These are phyloP conservation scores for Pseudogymnoascus sp. DNA, from an alignment of 2,329 filamentous ascomycete genomes.

Conservation along the genomic window DNA sequence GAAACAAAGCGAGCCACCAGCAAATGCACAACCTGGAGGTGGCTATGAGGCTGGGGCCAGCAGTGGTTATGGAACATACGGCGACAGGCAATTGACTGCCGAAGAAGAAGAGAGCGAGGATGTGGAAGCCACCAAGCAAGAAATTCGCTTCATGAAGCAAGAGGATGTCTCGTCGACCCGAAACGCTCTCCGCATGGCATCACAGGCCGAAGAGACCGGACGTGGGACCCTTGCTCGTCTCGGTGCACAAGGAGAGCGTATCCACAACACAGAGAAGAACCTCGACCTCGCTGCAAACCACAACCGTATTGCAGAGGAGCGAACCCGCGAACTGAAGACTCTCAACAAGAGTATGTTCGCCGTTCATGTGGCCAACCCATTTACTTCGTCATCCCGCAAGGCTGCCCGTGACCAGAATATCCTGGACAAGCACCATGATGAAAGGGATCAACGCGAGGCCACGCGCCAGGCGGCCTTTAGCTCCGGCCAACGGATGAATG, in stretches of 20 bases:
- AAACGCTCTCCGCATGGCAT: conserved; percentile 59
- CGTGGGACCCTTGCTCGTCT: conserved; percentile 64
- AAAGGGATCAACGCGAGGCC: conserved; percentile 56
- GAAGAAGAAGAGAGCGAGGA: conserved; percentile 67
- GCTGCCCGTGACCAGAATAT: conserved; percentile 58
- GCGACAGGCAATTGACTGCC: conserved; percentile 69
- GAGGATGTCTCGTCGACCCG: conserved; percentile 65
- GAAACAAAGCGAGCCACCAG: conserved; percentile 18
- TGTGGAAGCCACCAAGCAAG: conserved; percentile 60
- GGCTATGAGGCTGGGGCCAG: conserved; percentile 22
- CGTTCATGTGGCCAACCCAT: conserved; percentile 66
- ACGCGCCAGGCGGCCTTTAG: conserved; percentile 47
- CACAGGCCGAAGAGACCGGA: conserved; percentile 62
- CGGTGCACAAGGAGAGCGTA: conserved; percentile 67
- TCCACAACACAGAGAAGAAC: conserved; percentile 75
- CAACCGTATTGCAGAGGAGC: conserved; percentile 67
- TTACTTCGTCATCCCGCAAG: conserved; percentile 60
- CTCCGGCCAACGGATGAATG: conserved; percentile 46
- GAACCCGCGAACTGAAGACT: conserved; percentile 72
- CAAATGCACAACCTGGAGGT: conserved; percentile 21
- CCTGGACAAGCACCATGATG: conserved; percentile 58
- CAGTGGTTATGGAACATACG: conserved; percentile 43
- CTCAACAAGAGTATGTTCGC: conserved; percentile 89
- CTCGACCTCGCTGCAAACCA: conserved; percentile 72
- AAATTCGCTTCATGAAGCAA: conserved; percentile 68